Percentiles rank a stretch among this genome's conserved stretches.
These are phyloP conservation scores for Lipomyces spencermartinsiae DNA, from an alignment of 805 yeast species.

Conservation along the genomic window DNA sequence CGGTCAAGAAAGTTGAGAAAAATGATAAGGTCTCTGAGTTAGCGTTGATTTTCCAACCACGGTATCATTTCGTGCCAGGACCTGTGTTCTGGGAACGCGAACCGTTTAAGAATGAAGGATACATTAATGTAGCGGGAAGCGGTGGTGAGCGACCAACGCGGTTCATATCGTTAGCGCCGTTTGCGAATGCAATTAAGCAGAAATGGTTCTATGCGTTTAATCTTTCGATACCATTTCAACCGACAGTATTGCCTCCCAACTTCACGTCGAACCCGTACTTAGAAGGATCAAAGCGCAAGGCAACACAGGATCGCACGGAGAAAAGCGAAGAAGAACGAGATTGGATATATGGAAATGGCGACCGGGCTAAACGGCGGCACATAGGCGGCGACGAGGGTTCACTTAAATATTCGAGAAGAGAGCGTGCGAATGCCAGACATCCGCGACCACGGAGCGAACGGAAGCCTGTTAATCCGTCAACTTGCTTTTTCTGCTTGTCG, in stretches of 20 bases:
- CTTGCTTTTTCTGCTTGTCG: slow-evolving; percentile 82
- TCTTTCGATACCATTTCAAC: slow-evolving; percentile 44
- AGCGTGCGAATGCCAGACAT: slow-evolving; percentile 25
- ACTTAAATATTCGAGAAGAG: background rate
- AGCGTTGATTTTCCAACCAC: slow-evolving; percentile 32
- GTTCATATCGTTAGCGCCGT: slow-evolving; percentile 68
- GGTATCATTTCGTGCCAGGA: slow-evolving; percentile 39
- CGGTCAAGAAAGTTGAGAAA: slow-evolving; percentile 9
- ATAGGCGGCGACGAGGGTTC: slow-evolving; percentile 11
- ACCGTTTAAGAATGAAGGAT: slow-evolving; percentile 36
- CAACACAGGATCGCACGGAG: slow-evolving; percentile 5
- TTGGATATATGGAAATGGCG: slow-evolving; percentile 19
- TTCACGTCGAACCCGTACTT: slow-evolving; percentile 47
- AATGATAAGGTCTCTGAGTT: slow-evolving; percentile 28
- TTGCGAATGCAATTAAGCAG: slow-evolving; percentile 54
- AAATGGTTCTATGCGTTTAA: slow-evolving; percentile 82
- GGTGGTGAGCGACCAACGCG: slow-evolving; percentile 53
- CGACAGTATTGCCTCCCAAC: slow-evolving; percentile 41
- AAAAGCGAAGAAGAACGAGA: slow-evolving; percentile 18
- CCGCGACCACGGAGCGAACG: slow-evolving; percentile 30
- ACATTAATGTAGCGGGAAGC: slow-evolving; percentile 9
- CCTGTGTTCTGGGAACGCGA: slow-evolving; percentile 40
- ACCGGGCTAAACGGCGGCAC: slow-evolving; percentile 6
- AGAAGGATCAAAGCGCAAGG: slow-evolving; percentile 21
- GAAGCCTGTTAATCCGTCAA: slow-evolving; percentile 33